Evolutionary conservation across 2,329 filamentous ascomycete genomes (phyloP), one percentile per base, ranked within the genome.

Genomic region (Aureobasidium lini): DNA sequence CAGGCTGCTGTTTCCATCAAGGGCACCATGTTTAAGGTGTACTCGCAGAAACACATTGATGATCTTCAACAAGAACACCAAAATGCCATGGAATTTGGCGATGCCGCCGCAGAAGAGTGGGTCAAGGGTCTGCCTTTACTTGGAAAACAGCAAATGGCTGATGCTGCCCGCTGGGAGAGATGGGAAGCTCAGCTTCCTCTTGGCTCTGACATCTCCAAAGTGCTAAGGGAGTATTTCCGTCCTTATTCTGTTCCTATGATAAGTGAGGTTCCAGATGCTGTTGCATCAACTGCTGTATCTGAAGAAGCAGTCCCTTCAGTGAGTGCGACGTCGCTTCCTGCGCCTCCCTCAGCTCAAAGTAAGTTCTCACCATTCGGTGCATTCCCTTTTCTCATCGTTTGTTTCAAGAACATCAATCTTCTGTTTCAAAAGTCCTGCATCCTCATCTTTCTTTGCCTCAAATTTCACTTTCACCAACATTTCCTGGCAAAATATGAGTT

Each of bases 101-200:
- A 79, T 46, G 85, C 85, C 43, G 82, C 86, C 10, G 80, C 82
- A 4, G 86, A 90, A 65, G 89, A 92, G 70, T 94, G 89, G 89
- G 77, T 85, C 32, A 92, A 92, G 72, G 89, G 89, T 9, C 79
- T 94, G 3, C 81, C 84, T 44, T 76, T 75, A 31, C 79, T 83
- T 60, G 87, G 88, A 9, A 82, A 82, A 65, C 78, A 83, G 61
- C 74, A 78, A 50, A 80, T 84, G 65, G 78, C 76, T 10, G 84
- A 88, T 68, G 79, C 83, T 32, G 79, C 82, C 31, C 82, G 87
- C 52, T 93, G 88, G 86, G 89, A 91, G 69, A 86, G 84, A 66
- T 93, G 87, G 84, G 84, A 86, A 63, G 72, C 78, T 15, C 62
- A 66, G 31, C 50, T 69, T 42, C 65, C 65, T 43, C 62, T 65